Evolutionary conservation across 2,329 filamentous ascomycete species (phyloP), one percentile per base, ranked within the genome.

Genomic region (Botrytis byssoidea): DNA sequence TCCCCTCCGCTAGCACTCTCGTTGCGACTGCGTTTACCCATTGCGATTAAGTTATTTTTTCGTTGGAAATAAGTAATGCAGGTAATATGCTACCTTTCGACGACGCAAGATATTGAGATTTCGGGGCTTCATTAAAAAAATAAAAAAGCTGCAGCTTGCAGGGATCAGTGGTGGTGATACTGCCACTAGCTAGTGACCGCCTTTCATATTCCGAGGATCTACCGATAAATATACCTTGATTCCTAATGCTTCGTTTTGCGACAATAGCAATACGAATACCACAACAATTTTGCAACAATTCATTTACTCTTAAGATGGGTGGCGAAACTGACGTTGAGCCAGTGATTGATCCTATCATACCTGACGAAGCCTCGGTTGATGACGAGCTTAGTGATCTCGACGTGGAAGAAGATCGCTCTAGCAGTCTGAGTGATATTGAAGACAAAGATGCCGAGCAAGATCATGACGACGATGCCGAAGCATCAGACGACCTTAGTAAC

Each of bases 361-460:
- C 73, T n/a, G 75, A 77, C 42, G 74, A 76, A 46, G 74, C 72
- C 71, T 78, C 79, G 60, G 71, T 76, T 73, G 78, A 79, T 67
- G 71, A 69, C 51, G 79, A 81, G 57, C 73, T 80, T 74, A 81
- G 79, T 74, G 79, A 81, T 72, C 75, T 79, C 32, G 80, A 81
- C 57, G 90, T 91, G 79, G 71, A 72, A 55, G 93, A 92, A 81
- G 91, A 90, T 81, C 87, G 92, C 71, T 98, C 95, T 57, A 98
- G 95, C 83, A 96, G 94, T 79, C 87, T 98, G 78, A 98, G 94
- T 84, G 95, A 98, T 79, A 93, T 97, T 73, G 94, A 95, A 80
- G 93, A 97, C 79, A 72, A 68, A 72, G 89, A 89, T 79, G 91
- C 93, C 75, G 88, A 86, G 61, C 88, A 86, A 64, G 91, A 93